A percentile compares a stretch with the other conserved stretches of the same genome.
These are phyloP conservation scores for Malassezia caprae DNA, from an alignment of 1,284 basidiomycete species.

Conservation along the genomic window DNA sequence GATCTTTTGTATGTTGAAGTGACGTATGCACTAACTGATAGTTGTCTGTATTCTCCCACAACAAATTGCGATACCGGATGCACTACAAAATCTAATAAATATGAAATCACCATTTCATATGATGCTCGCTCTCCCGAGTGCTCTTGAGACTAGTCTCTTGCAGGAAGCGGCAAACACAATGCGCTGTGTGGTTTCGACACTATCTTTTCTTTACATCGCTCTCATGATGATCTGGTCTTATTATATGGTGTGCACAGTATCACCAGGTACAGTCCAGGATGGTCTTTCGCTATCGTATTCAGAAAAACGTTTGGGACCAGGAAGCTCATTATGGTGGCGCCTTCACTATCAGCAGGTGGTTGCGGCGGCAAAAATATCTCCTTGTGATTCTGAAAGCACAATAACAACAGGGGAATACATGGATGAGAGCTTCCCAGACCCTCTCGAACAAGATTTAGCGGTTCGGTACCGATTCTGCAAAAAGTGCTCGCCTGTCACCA, in stretches of 20 bases:
- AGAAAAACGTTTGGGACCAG: conserved; percentile 33
- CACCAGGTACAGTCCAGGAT: conserved; percentile 38
- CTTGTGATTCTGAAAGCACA: background rate
- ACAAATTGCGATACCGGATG: conserved; percentile 23
- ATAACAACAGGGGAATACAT: background rate
- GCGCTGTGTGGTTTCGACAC: conserved; percentile 45
- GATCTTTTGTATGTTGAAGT: conserved; percentile 11
- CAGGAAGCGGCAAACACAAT: conserved; percentile 21
- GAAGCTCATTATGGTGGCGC: conserved; percentile 39
- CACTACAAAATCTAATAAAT: conserved; percentile 25
- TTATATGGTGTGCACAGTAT: conserved; percentile 66
- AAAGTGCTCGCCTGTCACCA: conserved; percentile 33
- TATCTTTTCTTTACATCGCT: conserved; percentile 63
- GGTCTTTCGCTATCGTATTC: conserved; percentile 24
- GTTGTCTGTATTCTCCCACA: conserved; percentile 29
- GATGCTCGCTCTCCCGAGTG: conserved; percentile 25
- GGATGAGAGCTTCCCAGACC: background rate
- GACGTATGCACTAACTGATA: background rate
- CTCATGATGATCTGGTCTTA: conserved; percentile 72
- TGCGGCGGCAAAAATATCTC: background rate
- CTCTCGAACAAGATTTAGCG: conserved; percentile 22
- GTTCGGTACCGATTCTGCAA: conserved; percentile 38
- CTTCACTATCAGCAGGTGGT: background rate
- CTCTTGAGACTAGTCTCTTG: conserved; percentile 16
- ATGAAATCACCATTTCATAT: conserved; percentile 33